Base-by-base conservation (phyloP, 139 green algal species). In the Micractinium conductrix region DNA sequence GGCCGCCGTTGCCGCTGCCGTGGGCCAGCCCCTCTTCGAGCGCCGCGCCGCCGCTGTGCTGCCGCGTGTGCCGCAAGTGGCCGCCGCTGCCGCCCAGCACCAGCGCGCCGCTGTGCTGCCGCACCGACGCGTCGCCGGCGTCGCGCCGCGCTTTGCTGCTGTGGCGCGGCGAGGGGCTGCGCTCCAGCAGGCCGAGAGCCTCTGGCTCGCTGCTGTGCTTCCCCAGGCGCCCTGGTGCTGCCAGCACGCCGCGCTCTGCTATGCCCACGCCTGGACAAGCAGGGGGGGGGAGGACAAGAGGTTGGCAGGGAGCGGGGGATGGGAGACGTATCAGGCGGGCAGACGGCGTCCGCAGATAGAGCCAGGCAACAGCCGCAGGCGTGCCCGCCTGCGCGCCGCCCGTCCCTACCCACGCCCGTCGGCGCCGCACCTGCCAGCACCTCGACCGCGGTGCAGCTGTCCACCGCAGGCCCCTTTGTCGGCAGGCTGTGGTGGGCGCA, bases 191-290 rank as follows among this genome's bases (percentile, higher is more conserved):
- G 35, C 58, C 43, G 16, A 42, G 30, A 10, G 38, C 78, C 42
- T 83, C 78, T 28, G 60, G 10, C 24, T 81, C 75, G 38, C 75
- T 81, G 75, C 75, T 81, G 75, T 81, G 60, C 75, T 81, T 81
- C 37, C 71, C 75, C 3, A 81, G 22, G 19, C 37, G 37, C n/a
- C 10, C 38, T 14, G 48, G 44, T 4, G 10, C 73, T 1, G 19
- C 45, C 22, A 4, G 28, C 48, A 58, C 48, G 74, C 74, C 48
- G 7, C 74, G 53, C 53, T 81, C 75, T 4, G 55, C 55, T 26
- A 55, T 71, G 37, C 72, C 75, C 53, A 70, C 58, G 75, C 75
- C 75, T 81, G 75, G 24, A 53, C n/a, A 62, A 19, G 44, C 73
- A 79, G 17, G 48, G 14, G 3, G 28, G 62, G 4, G 33, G 8